These are phyloP conservation scores for Globisporangium emineosum DNA, from an alignment of 352 stramenopile genomes.

Conservation along the genomic window DNA sequence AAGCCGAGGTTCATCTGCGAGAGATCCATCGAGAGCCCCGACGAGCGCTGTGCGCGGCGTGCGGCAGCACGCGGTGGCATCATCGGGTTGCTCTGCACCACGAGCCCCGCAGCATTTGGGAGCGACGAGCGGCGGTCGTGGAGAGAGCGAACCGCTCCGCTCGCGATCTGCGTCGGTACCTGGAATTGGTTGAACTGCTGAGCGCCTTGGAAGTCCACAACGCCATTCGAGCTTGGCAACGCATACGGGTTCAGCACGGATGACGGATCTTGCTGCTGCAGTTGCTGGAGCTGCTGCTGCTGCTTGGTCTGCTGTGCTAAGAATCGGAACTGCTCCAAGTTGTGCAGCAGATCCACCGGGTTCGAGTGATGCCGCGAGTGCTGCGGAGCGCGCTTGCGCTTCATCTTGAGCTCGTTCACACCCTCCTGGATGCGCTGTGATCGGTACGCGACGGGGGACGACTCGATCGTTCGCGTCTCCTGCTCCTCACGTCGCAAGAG, in stretches of 20 bases:
- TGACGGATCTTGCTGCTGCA: constrained; percentile 14
- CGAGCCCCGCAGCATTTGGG: constrained; percentile 16
- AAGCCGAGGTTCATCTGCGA: constrained; percentile 79
- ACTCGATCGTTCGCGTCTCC: constrained; percentile 11
- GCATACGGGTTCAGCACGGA: constrained; percentile 29
- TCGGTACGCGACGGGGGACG: constrained; percentile 41
- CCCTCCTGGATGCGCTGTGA: constrained; percentile 64
- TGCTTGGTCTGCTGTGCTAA: constrained; percentile 61
- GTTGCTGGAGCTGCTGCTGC: constrained; percentile 44
- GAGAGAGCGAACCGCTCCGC: constrained; percentile 51
- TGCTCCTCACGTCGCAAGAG: constrained; percentile 16
- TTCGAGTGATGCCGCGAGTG: constrained; percentile 73
- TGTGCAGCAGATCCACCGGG: constrained; percentile 72
- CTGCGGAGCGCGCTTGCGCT: constrained; percentile 61
- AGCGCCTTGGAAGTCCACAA: constrained; percentile 1
- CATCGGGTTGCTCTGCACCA: neutral
- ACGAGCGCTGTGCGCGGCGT: constrained; percentile 46
- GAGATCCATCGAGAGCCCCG: constrained; percentile 80
- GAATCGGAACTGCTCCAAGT: constrained; percentile 69
- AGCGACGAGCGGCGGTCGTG: constrained; percentile 53
- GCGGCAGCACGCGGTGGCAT: constrained; percentile 18
- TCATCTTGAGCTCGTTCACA: constrained; percentile 77
- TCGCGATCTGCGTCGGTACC: constrained; percentile 52
- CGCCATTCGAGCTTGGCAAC: constrained; percentile 7
- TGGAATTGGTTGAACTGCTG: constrained; percentile 35